phyloP scores from a whole-genome alignment of 768 basidiomycete genomes.

The Coprinopsis sp. region DNA sequence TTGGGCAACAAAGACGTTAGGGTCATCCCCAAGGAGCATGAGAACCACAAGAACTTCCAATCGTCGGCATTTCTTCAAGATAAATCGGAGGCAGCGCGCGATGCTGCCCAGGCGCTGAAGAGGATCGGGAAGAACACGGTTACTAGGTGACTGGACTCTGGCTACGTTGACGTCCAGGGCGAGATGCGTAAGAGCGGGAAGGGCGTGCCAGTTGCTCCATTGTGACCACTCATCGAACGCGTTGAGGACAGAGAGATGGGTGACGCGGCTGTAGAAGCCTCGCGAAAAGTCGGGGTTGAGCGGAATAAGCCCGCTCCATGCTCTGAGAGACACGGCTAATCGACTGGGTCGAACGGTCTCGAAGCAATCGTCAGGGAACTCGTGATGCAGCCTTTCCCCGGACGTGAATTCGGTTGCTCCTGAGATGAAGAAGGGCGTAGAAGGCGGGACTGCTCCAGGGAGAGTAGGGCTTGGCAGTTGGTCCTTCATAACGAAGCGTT shows the following conservation, averaged over 20 bases:
- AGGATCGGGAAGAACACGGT: not conserved
- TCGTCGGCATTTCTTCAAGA: not conserved
- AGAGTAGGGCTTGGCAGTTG: no score
- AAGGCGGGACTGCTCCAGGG: not conserved
- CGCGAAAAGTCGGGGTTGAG: conserved; percentile 3
- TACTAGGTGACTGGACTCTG: not conserved
- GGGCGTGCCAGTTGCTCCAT: not conserved
- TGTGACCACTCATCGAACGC: conserved; percentile 5
- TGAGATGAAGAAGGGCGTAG: not conserved
- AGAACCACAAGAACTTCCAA: conserved; percentile 2
- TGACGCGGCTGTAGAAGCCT: conserved; percentile 1
- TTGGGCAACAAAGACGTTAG: not conserved
- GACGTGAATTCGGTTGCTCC: not conserved
- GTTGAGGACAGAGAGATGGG: conserved; percentile 10
- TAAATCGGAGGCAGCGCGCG: not conserved
- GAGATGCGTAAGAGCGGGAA: conserved; percentile 6
- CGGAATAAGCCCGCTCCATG: not conserved
- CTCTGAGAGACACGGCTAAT: conserved; percentile 1
- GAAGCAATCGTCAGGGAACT: conserved; percentile 10
- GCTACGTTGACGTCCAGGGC: conserved; percentile 8
- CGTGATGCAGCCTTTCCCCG: no score
- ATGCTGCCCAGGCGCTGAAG: not conserved
- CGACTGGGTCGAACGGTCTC: conserved; percentile 7
- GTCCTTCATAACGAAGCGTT: no score
- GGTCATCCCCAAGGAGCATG: not conserved